phyloP scores from a whole-genome alignment of 2,329 filamentous ascomycete species.

The Colletotrichum graminicola region DNA sequence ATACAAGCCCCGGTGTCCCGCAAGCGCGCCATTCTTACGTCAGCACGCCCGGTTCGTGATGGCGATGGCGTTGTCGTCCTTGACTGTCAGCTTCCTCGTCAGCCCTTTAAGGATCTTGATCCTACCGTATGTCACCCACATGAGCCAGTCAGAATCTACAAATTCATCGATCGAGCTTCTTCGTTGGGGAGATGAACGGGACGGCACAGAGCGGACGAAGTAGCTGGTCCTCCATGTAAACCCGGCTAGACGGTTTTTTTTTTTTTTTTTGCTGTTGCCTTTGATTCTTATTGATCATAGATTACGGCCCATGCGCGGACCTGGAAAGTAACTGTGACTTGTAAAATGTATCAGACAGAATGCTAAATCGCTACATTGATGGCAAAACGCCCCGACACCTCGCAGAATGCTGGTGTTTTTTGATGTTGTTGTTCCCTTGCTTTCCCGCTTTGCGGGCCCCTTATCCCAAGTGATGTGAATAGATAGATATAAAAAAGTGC shows the following conservation, averaged over 20 bases:
- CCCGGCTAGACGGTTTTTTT: background rate
- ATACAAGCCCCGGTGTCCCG: conserved; percentile 1
- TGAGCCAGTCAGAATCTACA: background rate
- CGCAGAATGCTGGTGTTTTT: conserved; percentile 16
- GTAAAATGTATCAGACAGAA: conserved; percentile 28
- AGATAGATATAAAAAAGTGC: conserved; percentile 1
- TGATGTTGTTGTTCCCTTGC: background rate
- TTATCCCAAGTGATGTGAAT: conserved; percentile 11
- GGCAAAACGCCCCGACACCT: conserved; percentile 37
- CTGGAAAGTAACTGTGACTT: conserved; percentile 1
- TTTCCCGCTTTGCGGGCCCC: conserved; percentile 7
- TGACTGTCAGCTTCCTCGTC: conserved; percentile 52
- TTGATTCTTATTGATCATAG: conserved; percentile 28
- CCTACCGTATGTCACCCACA: background rate
- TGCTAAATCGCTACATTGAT: conserved; percentile 31
- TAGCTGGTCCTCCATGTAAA: background rate
- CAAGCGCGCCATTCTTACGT: conserved; percentile 52
- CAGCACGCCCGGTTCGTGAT: conserved; percentile 56
- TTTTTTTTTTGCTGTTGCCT: conserved; percentile 3
- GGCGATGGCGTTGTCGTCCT: conserved; percentile 57
- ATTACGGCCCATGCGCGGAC: conserved; percentile 25
- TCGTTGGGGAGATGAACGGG: background rate
- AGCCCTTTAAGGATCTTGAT: conserved; percentile 45
- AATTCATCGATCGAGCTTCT: background rate
- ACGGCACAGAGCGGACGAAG: background rate